Conservation (phyloP, 1,284 basidiomycete species). For the Schizophyllum amplum region DNA sequence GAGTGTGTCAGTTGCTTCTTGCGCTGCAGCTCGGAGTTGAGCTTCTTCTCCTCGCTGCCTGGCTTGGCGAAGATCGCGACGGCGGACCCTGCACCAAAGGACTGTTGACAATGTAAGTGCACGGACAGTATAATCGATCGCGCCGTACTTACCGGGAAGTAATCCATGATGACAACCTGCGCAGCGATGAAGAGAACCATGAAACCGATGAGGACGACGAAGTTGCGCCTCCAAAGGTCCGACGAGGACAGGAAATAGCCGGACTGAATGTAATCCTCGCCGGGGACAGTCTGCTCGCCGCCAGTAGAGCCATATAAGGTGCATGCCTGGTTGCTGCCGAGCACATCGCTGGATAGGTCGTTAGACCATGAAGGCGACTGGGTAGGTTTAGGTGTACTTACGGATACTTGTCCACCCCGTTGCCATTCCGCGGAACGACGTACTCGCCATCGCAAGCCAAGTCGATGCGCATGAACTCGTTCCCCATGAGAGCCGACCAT, state of each 20-base stretch:
- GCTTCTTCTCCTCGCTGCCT: conserved; percentile 54
- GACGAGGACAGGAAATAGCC: conserved; percentile 41
- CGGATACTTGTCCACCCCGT: conserved; percentile 59
- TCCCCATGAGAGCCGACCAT: conserved; percentile 76
- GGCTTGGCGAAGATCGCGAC: conserved; percentile 69
- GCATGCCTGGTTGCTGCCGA: conserved; percentile 65
- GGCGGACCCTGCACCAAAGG: conserved; percentile 15
- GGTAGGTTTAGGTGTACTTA: conserved; percentile 25
- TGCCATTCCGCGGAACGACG: conserved; percentile 65
- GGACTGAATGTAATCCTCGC: conserved; percentile 50
- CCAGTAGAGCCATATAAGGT: conserved; percentile 51
- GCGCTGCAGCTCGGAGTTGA: conserved; percentile 53
- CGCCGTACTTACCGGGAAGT: conserved; percentile 42
- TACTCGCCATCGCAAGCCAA: conserved; percentile 62
- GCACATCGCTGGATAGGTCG: conserved; percentile 24
- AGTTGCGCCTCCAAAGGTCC: conserved; percentile 51
- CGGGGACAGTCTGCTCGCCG: conserved; percentile 41
- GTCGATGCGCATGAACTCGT: conserved; percentile 74
- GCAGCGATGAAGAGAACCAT: conserved; percentile 8
- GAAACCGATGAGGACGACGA: conserved; percentile 10
- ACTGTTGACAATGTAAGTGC: neutral
- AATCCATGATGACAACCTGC: conserved; percentile 36
- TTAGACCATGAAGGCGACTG: too few relatives aligned
- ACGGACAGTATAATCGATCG: too few relatives aligned
- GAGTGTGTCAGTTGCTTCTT: conserved; percentile 29